Evolutionary conservation across 139 green algal genomes (phyloP).

Genomic region (Micractinium conductrix): DNA sequence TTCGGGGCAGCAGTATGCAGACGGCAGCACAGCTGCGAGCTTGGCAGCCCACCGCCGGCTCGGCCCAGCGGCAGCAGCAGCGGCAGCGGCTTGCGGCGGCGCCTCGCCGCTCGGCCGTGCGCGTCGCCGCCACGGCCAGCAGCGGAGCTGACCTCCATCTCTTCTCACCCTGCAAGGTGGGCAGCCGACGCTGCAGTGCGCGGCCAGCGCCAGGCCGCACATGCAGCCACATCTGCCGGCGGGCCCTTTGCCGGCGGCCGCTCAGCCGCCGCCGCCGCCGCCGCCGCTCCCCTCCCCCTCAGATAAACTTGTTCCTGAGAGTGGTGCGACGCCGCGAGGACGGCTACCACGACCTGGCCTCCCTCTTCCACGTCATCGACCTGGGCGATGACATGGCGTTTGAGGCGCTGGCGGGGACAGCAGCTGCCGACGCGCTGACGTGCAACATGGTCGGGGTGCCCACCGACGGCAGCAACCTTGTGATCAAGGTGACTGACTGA

Average conservation of each 20-base stretch:
- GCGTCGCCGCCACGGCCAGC: background rate
- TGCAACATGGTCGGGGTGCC: constrained; percentile 89
- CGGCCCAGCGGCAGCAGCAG: background rate
- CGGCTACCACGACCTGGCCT: constrained; percentile 98
- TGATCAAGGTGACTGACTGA: constrained; percentile 92
- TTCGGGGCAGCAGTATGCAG: too few relatives aligned
- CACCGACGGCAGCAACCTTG: constrained; percentile 93
- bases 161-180: constrained; percentile 88
- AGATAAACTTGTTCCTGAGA: constrained; percentile 98
- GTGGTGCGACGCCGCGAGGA: constrained; percentile 87
- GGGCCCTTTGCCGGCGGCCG: background rate
- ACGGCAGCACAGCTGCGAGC: background rate
- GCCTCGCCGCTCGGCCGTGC: background rate
- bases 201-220: too few relatives aligned
- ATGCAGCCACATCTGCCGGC: background rate
- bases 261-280: background rate
- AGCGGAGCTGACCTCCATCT: constrained; percentile 50
- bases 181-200: too few relatives aligned
- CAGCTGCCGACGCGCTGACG: constrained; percentile 72
- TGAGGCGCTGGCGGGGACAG: constrained; percentile 44
- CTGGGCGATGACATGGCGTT: constrained; percentile 94
- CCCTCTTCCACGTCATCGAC: constrained; percentile 97
- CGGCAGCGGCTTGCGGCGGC: background rate
- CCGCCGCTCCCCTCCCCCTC: background rate
- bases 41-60: background rate